Evolutionary conservation across 345 rosid genomes (phyloP).

Genomic region (Noccaea caerulescens): DNA sequence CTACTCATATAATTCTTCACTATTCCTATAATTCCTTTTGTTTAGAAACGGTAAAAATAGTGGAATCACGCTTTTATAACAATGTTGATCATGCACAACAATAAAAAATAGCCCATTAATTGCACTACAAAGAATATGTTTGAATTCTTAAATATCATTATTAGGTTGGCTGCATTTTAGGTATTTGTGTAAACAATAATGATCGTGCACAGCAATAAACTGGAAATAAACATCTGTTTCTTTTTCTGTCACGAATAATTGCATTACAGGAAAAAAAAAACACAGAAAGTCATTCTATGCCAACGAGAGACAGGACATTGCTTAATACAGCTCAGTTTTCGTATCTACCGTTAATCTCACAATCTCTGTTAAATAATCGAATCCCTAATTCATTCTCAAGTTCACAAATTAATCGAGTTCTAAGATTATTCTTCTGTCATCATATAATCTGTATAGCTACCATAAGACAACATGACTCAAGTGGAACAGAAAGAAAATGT

Average conservation of each 20-base stretch:
- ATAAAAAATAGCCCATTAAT: no score
- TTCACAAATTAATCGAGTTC: not conserved
- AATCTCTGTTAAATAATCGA: constrained; percentile 22
- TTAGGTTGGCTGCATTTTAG: constrained; percentile 12
- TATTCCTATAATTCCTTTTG: no score
- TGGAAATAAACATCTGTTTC: constrained; percentile 7
- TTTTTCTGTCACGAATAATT: constrained; percentile 26
- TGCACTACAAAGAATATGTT: not conserved
- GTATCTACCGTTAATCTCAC: constrained; percentile 26
- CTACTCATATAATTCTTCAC: no score
- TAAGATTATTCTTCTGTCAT: not conserved
- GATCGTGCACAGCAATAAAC: constrained; percentile 29
- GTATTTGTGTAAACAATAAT: constrained; percentile 15
- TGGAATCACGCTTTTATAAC: no score
- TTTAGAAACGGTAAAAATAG: no score
- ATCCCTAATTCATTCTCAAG: constrained; percentile 2
- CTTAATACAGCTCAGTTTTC: constrained; percentile 38
- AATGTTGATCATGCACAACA: no score
- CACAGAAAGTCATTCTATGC: constrained; percentile 29
- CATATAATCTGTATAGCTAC: constrained; percentile 1
- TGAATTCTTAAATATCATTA: constrained; percentile 14
- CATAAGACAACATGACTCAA: constrained; percentile 29
- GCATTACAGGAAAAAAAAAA: not conserved
- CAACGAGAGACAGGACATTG: constrained; percentile 42
- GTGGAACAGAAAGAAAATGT: constrained; percentile 35